Base-by-base conservation (phyloP, 306 rosid genomes). In the Vigna mungo region DNA sequence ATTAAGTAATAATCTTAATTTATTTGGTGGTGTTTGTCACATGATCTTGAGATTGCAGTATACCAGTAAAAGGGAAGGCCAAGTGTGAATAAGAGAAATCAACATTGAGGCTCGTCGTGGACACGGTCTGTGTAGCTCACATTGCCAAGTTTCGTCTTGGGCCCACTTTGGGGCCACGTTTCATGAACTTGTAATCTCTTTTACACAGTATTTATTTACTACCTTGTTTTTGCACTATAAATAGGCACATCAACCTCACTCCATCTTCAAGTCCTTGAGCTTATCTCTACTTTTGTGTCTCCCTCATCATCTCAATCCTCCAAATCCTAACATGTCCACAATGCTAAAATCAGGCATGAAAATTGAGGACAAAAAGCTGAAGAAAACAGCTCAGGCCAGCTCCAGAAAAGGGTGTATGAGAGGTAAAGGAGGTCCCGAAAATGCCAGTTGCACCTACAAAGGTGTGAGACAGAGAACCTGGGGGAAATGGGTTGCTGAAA, bases 401-500 rank as follows among this genome's bases (percentile, higher is more conserved):
- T 90, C 98, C 0, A 83, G 97, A 55, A 94, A 94, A 62, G 98
- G 97, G 9, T 94, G 97, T 13, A 94, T 94, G 98, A 81, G 91
- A 69, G 98, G 97, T 6, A 94, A 94, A 59, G 98, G 98, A 3
- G 98, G 97, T 30, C 98, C 98, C 0, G 92, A 92, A 27, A 94
- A 94, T 10, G 92, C 98, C 0, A 74, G 56, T 36, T 94, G 98
- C 89, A 82, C 93, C 70, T 94, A 81, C 89, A 94, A 90, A 34
- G 98, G 98, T 2, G 98, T 94, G 6, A 84, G 98, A 1, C 98
- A 94, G 78, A 84, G 98, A 67, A 92, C 98, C 0, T 94, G 98
- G 98, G 98, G 98, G 0, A 94, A 92, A 81, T 94, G 98, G 98
- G 98, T 94, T 17, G 98, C 97, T 36, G 98, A 94, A 74, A 92